A percentile compares a stretch with the other conserved stretches of the same genome.
Evolutionary conservation across 768 basidiomycete species (phyloP).

Genomic region (Solioccasus polychromus): DNA sequence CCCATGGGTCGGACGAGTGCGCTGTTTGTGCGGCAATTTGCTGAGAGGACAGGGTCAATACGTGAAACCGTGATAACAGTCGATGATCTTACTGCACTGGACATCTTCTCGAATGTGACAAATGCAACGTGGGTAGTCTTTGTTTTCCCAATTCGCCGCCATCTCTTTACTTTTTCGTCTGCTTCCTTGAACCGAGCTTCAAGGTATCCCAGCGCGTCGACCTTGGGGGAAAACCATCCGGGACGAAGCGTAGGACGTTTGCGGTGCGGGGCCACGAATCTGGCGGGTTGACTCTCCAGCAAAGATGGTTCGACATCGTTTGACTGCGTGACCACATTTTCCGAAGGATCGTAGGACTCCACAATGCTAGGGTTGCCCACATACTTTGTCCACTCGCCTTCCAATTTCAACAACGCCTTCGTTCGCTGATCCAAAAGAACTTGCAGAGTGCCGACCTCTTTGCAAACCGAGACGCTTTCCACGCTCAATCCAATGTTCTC

Average conservation of each 20-base stretch:
- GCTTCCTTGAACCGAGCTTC: conserved; percentile 76
- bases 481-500: conserved; percentile 85
- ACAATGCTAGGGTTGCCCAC: conserved; percentile 92
- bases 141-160: conserved; percentile 70
- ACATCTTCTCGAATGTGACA: conserved; percentile 96
- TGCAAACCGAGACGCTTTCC: conserved; percentile 87
- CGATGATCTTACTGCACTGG: conserved; percentile 66
- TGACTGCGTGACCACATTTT: conserved; percentile 46
- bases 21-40: conserved; percentile 90
- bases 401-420: conserved; percentile 72
- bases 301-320: conserved; percentile 51
- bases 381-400: conserved; percentile 84
- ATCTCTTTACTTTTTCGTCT: conserved; percentile 78
- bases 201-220: conserved; percentile 89
- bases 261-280: conserved; percentile 72
- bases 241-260: conserved; percentile 74
- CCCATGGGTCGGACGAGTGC: conserved; percentile 65
- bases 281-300: conserved; percentile 49
- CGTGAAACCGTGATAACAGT: not conserved
- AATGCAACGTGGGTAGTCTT: conserved; percentile 84
- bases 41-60: conserved; percentile 29
- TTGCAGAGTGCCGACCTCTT: conserved; percentile 76
- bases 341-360: conserved; percentile 73
- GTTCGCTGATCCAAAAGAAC: conserved; percentile 77
- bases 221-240: conserved; percentile 68